These are phyloP conservation scores for Cercospora beticola DNA, from an alignment of 2,329 filamentous ascomycete genomes.

Conservation along the genomic window DNA sequence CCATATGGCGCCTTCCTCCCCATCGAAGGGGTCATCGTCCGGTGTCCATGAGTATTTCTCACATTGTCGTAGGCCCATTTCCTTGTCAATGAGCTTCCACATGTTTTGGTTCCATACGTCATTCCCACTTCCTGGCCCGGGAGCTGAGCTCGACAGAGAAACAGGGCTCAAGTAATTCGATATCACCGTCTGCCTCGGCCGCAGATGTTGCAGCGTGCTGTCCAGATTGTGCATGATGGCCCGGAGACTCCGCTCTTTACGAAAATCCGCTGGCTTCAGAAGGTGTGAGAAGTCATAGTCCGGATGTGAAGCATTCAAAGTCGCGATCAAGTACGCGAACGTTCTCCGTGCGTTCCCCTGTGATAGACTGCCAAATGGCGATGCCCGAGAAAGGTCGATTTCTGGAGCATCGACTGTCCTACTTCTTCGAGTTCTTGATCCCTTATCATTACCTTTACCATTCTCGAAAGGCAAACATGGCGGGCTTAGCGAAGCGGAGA, in stretches of 20 bases:
- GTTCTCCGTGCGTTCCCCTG: constrained; percentile 86
- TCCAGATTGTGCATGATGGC: constrained; percentile 85
- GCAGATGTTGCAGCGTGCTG: constrained; percentile 80
- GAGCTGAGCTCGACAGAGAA: constrained; percentile 29
- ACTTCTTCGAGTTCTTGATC: constrained; percentile 35
- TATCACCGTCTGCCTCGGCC: constrained; percentile 51
- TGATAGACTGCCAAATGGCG: constrained; percentile 86
- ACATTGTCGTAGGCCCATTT: constrained; percentile 90
- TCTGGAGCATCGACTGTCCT: constrained; percentile 36
- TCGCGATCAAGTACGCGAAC: constrained; percentile 94
- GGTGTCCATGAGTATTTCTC: constrained; percentile 87
- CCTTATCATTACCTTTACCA: constrained; percentile 24
- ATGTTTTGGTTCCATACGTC: constrained; percentile 78
- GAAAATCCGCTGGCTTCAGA: constrained; percentile 84
- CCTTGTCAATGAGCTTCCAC: constrained; percentile 89
- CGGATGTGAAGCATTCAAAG: constrained; percentile 89
- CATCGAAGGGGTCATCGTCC: constrained; percentile 84
- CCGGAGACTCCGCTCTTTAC: constrained; percentile 75
- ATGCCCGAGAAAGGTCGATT: constrained; percentile 74
- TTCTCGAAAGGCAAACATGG: constrained; percentile 47
- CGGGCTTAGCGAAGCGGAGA: constrained; percentile 84
- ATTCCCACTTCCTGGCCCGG: constrained; percentile 29
- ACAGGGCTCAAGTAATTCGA: constrained; percentile 32
- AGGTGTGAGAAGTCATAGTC: constrained; percentile 98
- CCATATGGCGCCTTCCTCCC: constrained; percentile 92